phyloP scores from a whole-genome alignment of 306 rosid genomes.

The Comarum palustre region DNA sequence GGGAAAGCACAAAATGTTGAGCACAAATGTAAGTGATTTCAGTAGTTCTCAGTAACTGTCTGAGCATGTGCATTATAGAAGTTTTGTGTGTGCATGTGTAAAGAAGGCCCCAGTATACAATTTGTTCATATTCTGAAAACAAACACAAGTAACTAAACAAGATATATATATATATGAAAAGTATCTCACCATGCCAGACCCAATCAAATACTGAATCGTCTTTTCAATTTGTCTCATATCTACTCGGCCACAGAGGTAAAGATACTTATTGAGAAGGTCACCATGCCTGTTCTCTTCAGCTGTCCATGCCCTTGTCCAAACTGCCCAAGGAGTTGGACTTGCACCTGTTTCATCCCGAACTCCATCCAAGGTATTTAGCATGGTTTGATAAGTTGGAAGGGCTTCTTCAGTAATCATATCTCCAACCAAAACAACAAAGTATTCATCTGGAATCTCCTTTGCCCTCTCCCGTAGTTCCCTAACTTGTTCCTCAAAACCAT shows the following conservation, averaged over 20 bases:
- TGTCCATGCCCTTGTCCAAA: conserved; percentile 99
- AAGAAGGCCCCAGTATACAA: neutral
- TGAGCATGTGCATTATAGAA: neutral
- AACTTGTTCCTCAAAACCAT: conserved; percentile 82
- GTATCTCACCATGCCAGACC: conserved; percentile 82
- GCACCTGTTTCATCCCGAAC: conserved; percentile 94
- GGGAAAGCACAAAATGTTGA: neutral
- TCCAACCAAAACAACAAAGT: conserved; percentile 81
- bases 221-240: conserved; percentile 91
- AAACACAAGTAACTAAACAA: neutral
- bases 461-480: conserved; percentile 74
- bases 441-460: conserved; percentile 81
- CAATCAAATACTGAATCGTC: conserved; percentile 85
- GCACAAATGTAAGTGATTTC: neutral
- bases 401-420: conserved; percentile 96
- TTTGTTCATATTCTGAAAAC: neutral
- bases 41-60: neutral
- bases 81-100: neutral
- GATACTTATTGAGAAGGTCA: conserved; percentile 89
- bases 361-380: conserved; percentile 87
- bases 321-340: conserved; percentile 79
- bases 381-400: conserved; percentile 89
- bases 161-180: neutral
- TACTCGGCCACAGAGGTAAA: conserved; percentile 80
- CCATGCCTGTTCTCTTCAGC: conserved; percentile 96